Evolutionary conservation across 352 stramenopile genomes (phyloP).

Genomic region (Phytophthora europaea): DNA sequence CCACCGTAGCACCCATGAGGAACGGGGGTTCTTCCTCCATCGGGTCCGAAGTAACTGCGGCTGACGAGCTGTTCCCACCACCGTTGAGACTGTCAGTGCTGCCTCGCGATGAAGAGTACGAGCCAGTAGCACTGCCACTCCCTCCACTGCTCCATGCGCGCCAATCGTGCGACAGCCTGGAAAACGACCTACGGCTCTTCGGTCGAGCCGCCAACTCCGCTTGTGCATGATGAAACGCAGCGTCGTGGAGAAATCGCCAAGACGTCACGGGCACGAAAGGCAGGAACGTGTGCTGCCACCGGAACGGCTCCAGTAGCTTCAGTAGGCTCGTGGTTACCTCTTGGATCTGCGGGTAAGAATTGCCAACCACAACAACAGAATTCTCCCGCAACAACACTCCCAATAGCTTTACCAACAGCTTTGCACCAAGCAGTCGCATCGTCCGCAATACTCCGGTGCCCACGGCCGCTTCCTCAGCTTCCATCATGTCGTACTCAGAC

Average conservation of each 20-base stretch:
- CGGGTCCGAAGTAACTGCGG: constrained; percentile 8
- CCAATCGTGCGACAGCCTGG: constrained; percentile 70
- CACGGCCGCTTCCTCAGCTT: constrained; percentile 50
- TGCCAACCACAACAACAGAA: constrained; percentile 76
- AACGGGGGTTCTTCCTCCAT: constrained; percentile 68
- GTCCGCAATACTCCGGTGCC: constrained; percentile 61
- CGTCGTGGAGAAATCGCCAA: constrained; percentile 77
- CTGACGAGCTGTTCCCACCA: constrained; percentile 15
- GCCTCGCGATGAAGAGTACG: constrained; percentile 37
- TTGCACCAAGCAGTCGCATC: constrained; percentile 72
- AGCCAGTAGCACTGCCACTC: constrained; percentile 26
- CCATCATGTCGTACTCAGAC: constrained; percentile 63
- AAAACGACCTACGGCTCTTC: constrained; percentile 69
- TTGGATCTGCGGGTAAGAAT: constrained; percentile 80
- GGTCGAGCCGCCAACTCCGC: constrained; percentile 59
- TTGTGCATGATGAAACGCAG: constrained; percentile 64
- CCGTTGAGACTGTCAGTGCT: constrained; percentile 37
- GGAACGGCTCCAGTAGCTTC: constrained; percentile 82
- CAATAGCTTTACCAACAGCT: constrained; percentile 78
- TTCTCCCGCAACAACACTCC: constrained; percentile 78
- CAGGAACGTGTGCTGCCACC: constrained; percentile 83
- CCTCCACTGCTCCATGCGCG: constrained; percentile 60
- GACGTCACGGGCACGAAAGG: constrained; percentile 81
- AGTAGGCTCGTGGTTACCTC: constrained; percentile 78
- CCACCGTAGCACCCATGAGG: constrained; percentile 67